A percentile compares a stretch with the other conserved stretches of the same genome.
phyloP scores from a whole-genome alignment of 2,329 filamentous ascomycete genomes.

The Penicillium corylophilum region DNA sequence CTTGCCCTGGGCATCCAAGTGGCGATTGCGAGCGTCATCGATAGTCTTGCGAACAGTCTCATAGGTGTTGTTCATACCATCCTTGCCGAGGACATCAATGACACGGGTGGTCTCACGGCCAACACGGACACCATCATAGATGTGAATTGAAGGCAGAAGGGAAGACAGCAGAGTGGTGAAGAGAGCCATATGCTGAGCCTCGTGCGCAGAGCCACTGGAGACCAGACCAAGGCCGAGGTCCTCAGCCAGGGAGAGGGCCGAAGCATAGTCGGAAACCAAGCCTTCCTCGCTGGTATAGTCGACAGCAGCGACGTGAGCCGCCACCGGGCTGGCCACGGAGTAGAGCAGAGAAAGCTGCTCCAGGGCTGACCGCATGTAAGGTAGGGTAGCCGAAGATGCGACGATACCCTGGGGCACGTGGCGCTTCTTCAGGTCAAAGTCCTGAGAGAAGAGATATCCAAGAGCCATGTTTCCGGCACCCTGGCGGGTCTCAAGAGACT shows the following conservation, averaged over 20 bases:
- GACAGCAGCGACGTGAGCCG: constrained; percentile 85
- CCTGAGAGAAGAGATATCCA: constrained; percentile 95
- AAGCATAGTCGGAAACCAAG: constrained; percentile 83
- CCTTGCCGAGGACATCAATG: constrained; percentile 75
- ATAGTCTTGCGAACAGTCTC: constrained; percentile 63
- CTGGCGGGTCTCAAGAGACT: constrained; percentile 79
- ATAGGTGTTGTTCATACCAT: constrained; percentile 68
- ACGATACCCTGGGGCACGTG: constrained; percentile 89
- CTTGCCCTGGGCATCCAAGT: constrained; percentile 69
- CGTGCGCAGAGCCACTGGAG: constrained; percentile 80
- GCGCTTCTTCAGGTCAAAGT: constrained; percentile 89
- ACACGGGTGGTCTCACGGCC: constrained; percentile 79
- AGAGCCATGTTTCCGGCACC: constrained; percentile 89
- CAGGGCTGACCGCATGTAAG: constrained; percentile 75
- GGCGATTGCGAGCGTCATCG: constrained; percentile 65
- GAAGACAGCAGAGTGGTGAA: constrained; percentile 78
- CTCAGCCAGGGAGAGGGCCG: constrained; percentile 76
- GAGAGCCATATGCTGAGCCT: constrained; percentile 94
- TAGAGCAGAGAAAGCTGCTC: constrained; percentile 93
- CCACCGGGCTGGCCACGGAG: constrained; percentile 86
- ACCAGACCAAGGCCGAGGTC: constrained; percentile 87
- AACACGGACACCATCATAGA: constrained; percentile 82
- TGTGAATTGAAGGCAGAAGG: constrained; percentile 77
- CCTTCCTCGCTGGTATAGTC: constrained; percentile 73
- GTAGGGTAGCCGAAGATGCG: constrained; percentile 78